Base-by-base conservation (phyloP, 306 rosid species). In the Vigna mungo region DNA sequence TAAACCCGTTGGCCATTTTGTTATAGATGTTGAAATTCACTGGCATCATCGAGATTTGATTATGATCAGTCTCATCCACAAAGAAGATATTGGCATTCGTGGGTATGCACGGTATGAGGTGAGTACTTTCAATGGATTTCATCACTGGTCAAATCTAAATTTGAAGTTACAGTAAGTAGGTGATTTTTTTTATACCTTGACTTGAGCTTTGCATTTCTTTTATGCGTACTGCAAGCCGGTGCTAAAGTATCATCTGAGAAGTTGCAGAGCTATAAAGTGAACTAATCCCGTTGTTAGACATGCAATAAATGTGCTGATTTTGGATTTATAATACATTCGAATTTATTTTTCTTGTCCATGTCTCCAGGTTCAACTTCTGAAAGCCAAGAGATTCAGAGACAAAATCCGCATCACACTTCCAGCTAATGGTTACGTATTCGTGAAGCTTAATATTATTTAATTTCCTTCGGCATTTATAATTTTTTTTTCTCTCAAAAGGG, bases 21-120 rank as follows among this genome's bases (percentile, higher is more conserved):
- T 77, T 65, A 61, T 72, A 92, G 97, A 84, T 84, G 91, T 94
- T 62, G 93, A 92, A 72, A 86, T 90, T 79, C 77, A 72, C 68
- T 82, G 92, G 92, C 84, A 80, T 52, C 79, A 80, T 67, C 89
- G 66, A 17, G 88, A 90, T 82, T 85, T 77, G 80, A 78, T 84
- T 39, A 68, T 72, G 74, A 47, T 89, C 30, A 81, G 76, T 78
- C 90, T 74, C 74, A 77, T 87, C 72, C 74, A 75, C 37, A 88
- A 83, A 79, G 95, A 90, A 66, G 89, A 91, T 76, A 77, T 84
- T 84, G 96, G 98, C 52, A 54, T 88, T 36, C 85, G 87, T 76
- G 91, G 92, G 67, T 88, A 58, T 44, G 85, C 96, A 7, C 89
- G 63, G 74, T 94, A 90, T 83, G 95, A 92, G 92, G 97, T 89